Base-by-base conservation (phyloP, 2,329 filamentous ascomycete species). In the Cladosporium austrohemisphaericum region DNA sequence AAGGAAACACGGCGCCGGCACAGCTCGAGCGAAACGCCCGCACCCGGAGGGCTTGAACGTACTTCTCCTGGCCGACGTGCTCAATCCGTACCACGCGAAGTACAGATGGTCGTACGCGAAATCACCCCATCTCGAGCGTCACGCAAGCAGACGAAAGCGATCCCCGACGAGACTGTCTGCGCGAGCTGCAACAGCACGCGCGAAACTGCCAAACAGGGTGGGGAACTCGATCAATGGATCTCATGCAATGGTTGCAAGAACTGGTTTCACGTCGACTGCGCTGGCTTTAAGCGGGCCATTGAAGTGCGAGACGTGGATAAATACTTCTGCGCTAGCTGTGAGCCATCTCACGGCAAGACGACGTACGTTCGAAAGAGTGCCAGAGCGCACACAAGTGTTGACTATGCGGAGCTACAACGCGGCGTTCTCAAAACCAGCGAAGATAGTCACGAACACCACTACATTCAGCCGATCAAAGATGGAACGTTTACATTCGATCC, bases 251-350 rank as follows among this genome's bases (percentile, higher is more conserved):
- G 80, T 20, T 86, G 83, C 67, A 82, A 84, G 60, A 74, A 74
- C 50, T 86, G 83, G 83, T 84, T 81, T 60, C 83, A 86, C 66
- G 81, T 81, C 52, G 76, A 80, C 46, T 86, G 83, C 62, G 81
- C 81, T 41, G 81, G 80, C 3, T 83, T 85, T 65, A 80, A 78
- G 61, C 83, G 75, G 57, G 79, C 81, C 55, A 73, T 77, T 20
- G 81, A 85, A 60, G 77, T 84, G 26, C 76, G 80, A 49, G 79
- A 79, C 46, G 79, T 86, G 36, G 83, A 85, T 68, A 85, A 85
- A 62, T 86, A 79, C 60, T 82, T 83, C 60, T 86, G 83, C 64
- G 68, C 69, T 44, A 65, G 68, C 46, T 86, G 83, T 62, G 78
- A 80, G 53, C 75, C 78, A 18, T 67, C 72, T 10, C 76, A 81